These are phyloP conservation scores for Annulohypoxylon maeteangense DNA, from an alignment of 495 filamentous ascomycete genomes.

Conservation along the genomic window DNA sequence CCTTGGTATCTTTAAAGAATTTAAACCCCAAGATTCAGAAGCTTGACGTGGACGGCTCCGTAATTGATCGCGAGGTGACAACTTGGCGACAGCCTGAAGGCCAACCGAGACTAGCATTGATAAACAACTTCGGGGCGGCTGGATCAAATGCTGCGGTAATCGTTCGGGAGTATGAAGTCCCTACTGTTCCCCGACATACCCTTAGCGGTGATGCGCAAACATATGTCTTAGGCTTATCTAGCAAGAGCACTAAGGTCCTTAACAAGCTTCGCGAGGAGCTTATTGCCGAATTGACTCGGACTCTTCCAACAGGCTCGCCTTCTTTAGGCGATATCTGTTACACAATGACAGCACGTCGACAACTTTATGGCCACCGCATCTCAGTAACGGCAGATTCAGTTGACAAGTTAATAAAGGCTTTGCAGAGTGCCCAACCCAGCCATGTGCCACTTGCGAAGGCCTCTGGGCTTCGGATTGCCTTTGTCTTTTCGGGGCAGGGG, in stretches of 20 bases:
- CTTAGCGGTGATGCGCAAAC: not conserved
- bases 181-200: slow-evolving; percentile 44
- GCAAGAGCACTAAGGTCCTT: slow-evolving; percentile 1
- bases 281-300: not conserved
- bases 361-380: slow-evolving; percentile 10
- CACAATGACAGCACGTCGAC: slow-evolving; percentile 7
- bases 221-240: not conserved
- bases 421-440: not conserved
- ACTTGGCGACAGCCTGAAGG: slow-evolving; percentile 35
- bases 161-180: not conserved
- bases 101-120: slow-evolving; percentile 48
- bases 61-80: slow-evolving; percentile 7
- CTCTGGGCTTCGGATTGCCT: not conserved
- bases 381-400: slow-evolving; percentile 4
- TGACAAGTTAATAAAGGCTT: not conserved
- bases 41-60: slow-evolving; percentile 13
- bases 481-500: slow-evolving; percentile 3
- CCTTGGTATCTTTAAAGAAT: slow-evolving; percentile 51
- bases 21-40: slow-evolving; percentile 51
- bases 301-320: not conserved
- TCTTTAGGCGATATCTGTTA: not conserved
- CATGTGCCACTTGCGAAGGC: not conserved
- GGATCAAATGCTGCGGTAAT: slow-evolving; percentile 41
- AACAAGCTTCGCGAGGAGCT: slow-evolving; percentile 7
- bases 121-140: slow-evolving; percentile 50